Base-by-base conservation (phyloP, 768 basidiomycete genomes). In the Calocera cornea region DNA sequence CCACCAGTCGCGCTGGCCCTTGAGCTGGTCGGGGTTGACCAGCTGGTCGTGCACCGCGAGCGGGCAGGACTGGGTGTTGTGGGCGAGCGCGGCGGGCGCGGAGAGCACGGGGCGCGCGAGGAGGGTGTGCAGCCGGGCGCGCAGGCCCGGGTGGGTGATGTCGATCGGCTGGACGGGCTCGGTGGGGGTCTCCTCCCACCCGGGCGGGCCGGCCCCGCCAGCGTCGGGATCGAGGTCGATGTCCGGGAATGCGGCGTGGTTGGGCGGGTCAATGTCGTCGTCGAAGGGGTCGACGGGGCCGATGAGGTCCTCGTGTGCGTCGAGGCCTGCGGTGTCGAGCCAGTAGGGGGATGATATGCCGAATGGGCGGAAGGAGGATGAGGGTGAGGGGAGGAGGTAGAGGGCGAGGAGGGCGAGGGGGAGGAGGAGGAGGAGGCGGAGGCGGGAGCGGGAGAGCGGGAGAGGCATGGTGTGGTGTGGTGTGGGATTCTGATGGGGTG, bases 21-120 rank as follows among this genome's bases (percentile, higher is more conserved):
- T 71, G 5, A 76, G 72, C 65, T 79, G 77, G 70, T 78, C 78
- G 1, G 74, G 75, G 70, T 79, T 78, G 64, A 75, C 73, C 66
- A 78, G 71, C n/a, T 67, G 66, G 41, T 77, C 75, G 8, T 71
- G 69, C 7, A 77, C 64, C 5, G 69, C 66, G 7, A 67, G 34
- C 1, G 79, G 77, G 66, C 79, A 80, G 0, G 67, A 50, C 16
- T 65, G 41, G 29, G 72, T 64, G 64, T 76, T 76, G 14, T 63
- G 16, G 11, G 41, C 19, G 24, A 71, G 60, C 0, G 75, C 72
- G 0, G 69, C 70, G 1, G 64, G 67, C 65, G 76, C 68, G 1
- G 68, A 69, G 2, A 68, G 68, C 14, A 76, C 72, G 3, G 77
- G 77, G 0, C 74, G 67, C 2, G 64, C 38, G n/a, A 76, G 70